Evolutionary conservation across 2,329 filamentous ascomycete genomes (phyloP), one percentile per base, ranked within the genome.

Genomic region (Ceratocystis harringtonii): DNA sequence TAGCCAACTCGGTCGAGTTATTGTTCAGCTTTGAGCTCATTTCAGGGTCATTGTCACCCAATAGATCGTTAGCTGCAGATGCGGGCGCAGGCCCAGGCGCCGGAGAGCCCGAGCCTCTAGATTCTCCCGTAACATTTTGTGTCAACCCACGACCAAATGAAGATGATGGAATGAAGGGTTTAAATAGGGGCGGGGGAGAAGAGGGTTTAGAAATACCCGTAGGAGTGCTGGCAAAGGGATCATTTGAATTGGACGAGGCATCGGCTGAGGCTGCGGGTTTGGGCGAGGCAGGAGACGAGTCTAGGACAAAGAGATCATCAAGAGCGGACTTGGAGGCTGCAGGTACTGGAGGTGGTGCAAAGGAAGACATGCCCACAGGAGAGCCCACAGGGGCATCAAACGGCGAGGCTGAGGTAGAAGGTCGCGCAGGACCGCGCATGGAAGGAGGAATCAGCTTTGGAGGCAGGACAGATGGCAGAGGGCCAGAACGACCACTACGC

Each of bases 231-330:
- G 75, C 80, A 72, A 72, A 79, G 15, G 90, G 91, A 36, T 88
- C 87, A 62, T 90, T 90, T 25, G 91, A 92, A 7, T 84, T 85
- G 4, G 85, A 85, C 72, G 89, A 80, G 10, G 83, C 76, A 17
- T 79, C 74, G 41, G 62, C 55, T 69, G 88, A 84, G 45, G 81
- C 76, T 62, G 86, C 81, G 7, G 82, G 78, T 19, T 81, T 77
- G 19, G 81, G 78, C 2, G 78, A 75, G 8, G 79, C 74, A 55
- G 78, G 72, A 66, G 78, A 69, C 25, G 74, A 66, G 72, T 97
- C 92, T 22, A 99, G 81, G 0, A 92, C 92, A 72, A 99, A 97
- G 17, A 99, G 78, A 74, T 99, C 94, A 68, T 99, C 92, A 10
- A 95, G 82, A 55, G 92, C 92, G 64, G 92, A 94, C 71, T 89